Base-by-base conservation (phyloP, 1,284 basidiomycete genomes). In the Moesziomyces antarcticus region DNA sequence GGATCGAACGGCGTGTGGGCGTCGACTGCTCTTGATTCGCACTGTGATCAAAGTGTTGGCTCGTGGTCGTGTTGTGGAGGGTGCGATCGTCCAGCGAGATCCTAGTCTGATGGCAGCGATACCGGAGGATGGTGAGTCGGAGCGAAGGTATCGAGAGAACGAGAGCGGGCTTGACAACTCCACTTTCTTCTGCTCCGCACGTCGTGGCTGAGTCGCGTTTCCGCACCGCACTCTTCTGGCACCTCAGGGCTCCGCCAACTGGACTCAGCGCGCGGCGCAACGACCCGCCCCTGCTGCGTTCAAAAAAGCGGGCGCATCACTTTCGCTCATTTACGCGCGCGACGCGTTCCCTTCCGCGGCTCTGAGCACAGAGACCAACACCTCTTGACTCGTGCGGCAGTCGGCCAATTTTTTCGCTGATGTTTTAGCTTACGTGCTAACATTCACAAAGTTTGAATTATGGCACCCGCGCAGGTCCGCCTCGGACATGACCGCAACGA, bases 271-370 rank as follows among this genome's bases (percentile, higher is more conserved):
- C 35, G 35, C 16, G 13, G 14, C 35, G 35, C 16, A 37, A 37
- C 35, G 14, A 30, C 30, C 30, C 30, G 30, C 11, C 30, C 30
- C 2, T n/a, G n/a, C n/a, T n/a, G 30, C 30, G 30, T 8, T 30
- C 9, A 30, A 57, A 64, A 57, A 57, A 43, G 42, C 20, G 45
- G 35, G 35, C 35, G 35, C 35, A 37, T 37, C 60, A 51, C 66
- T 69, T 69, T 68, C 44, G 55, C 59, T 68, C 65, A 62, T 68
- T 68, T 69, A 69, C 66, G 66, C 66, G 66, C 66, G 66, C 66
- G 66, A 69, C 66, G 66, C 66, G 66, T 69, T 58, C 35, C 3
- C 18, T 27, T 4, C 5, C 7, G 5, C 41, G 35, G 52, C 24
- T 27, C 46, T 8, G 9, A 30, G 30, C 30, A 11, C 8, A 8